Evolutionary conservation across 352 stramenopile genomes (phyloP), one percentile per base, ranked within the genome.

Genomic region (Blastocystis sp.): DNA sequence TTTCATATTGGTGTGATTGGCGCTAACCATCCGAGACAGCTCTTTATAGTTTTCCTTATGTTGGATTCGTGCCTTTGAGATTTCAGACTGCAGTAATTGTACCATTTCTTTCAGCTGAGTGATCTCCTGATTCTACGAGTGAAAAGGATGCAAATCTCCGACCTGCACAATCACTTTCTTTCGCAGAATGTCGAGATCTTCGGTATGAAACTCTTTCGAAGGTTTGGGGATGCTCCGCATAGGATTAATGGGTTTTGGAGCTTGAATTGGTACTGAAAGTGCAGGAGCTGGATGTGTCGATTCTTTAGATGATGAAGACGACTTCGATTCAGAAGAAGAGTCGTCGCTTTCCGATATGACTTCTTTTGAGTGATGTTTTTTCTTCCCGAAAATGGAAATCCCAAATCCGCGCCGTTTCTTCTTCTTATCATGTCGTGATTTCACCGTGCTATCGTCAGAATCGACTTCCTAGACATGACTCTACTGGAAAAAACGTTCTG

Each of bases 351-450:
- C 56, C 9, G 56, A 66, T 13, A 26, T 13, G 9, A 53, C 39
- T 47, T 47, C 34, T 37, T 4, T 9, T 4, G 43, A 34, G 6
- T 18, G n/a, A 34, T 39, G 18, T n/a, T 68, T 66, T 37, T 64
- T 63, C 53, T 76, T 76, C 11, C 73, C 73, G 41, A 84, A 84
- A 45, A 84, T 37, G 45, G 50, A 64, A 26, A 84, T 84, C 29
- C 73, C 53, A n/a, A 84, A 84, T 37, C 66, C 29, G 29, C 73
- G 54, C 0, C 50, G 11, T 50, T 84, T 84, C 29, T 84, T 84
- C 29, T 66, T 64, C 53, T 47, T 84, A 34, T 77, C 34, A 8
- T 55, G 43, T 20, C 29, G 66, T 6, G 63, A 47, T 41, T 45
- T 47, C 18, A 45, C 34, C 18, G 66, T 43, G 50, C 47, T 84